These are phyloP conservation scores for Hygrophorus pudorinus DNA, from an alignment of 768 basidiomycete genomes.

Conservation along the genomic window DNA sequence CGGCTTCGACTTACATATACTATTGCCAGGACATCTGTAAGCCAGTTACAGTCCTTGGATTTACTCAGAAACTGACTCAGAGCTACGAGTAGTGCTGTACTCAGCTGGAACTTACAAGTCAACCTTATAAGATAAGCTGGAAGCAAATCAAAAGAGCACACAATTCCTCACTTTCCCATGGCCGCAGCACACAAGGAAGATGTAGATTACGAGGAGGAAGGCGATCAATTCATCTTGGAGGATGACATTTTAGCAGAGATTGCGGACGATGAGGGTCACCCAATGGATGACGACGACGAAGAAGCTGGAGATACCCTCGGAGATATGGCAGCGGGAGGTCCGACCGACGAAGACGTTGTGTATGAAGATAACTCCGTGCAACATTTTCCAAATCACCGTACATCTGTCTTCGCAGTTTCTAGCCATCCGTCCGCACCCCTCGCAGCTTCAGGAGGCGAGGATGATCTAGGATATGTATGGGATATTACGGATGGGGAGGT, in stretches of 20 bases:
- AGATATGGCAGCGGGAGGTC: constrained; percentile 33
- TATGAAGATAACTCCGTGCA: constrained; percentile 58
- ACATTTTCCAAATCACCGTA: constrained; percentile 54
- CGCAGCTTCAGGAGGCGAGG: constrained; percentile 89
- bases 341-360: constrained; percentile 15
- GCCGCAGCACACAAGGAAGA: constrained; percentile 26
- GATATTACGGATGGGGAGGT: constrained; percentile 72
- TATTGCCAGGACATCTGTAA: too few species aligned
- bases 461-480: constrained; percentile 93
- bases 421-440: constrained; percentile 77
- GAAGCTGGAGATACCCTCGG: constrained; percentile 32
- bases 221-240: constrained; percentile 51
- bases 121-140: too few species aligned
- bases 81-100: too few species aligned
- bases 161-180: background rate
- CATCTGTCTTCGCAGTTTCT: constrained; percentile 79
- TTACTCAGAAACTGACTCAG: too few species aligned
- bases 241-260: constrained; percentile 61
- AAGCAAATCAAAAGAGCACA: background rate
- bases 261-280: constrained; percentile 52
- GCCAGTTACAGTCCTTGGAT: too few species aligned
- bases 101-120: too few species aligned
- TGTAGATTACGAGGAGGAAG: constrained; percentile 32
- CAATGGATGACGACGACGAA: constrained; percentile 64
- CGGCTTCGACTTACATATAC: too few species aligned